Conservation (phyloP, 1,284 basidiomycete genomes). For the Microbotryomycetes sp. region DNA sequence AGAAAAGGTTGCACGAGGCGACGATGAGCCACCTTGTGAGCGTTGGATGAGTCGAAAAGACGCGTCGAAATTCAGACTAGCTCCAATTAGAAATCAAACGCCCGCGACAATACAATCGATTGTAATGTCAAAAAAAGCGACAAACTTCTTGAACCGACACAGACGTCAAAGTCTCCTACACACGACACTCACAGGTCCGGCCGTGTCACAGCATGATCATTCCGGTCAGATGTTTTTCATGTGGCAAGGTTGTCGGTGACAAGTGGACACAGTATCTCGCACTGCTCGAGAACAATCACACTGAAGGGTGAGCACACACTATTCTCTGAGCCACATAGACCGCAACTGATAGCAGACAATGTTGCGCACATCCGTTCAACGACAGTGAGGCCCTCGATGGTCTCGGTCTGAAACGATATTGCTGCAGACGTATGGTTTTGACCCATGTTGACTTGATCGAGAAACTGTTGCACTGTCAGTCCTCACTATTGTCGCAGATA, state of each 20-base stretch:
- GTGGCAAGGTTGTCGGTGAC: slow-evolving; percentile 49
- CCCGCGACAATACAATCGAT: too few species aligned
- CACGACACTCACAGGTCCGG: too few species aligned
- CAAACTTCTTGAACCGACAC: too few species aligned
- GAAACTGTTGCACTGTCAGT: slow-evolving; percentile 33
- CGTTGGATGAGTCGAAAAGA: too few species aligned
- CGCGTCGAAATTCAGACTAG: too few species aligned
- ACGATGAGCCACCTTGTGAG: not conserved
- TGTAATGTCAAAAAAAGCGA: not conserved
- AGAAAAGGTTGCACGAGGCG: not conserved
- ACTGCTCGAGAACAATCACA: slow-evolving; percentile 65
- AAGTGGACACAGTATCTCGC: slow-evolving; percentile 82
- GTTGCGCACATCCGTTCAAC: too few species aligned
- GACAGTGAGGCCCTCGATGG: slow-evolving; percentile 85
- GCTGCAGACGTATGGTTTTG: slow-evolving; percentile 93
- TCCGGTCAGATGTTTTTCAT: slow-evolving; percentile 76
- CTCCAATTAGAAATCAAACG: too few species aligned
- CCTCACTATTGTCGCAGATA: not conserved
- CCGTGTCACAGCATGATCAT: too few species aligned
- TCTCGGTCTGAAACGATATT: slow-evolving; percentile 86
- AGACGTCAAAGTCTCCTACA: too few species aligned
- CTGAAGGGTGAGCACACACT: slow-evolving; percentile 76
- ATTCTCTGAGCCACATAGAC: too few species aligned
- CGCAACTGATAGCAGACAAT: too few species aligned
- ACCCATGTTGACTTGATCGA: slow-evolving; percentile 64